Conservation (phyloP, 257 asterid genomes). For the Prunella vulgaris region DNA sequence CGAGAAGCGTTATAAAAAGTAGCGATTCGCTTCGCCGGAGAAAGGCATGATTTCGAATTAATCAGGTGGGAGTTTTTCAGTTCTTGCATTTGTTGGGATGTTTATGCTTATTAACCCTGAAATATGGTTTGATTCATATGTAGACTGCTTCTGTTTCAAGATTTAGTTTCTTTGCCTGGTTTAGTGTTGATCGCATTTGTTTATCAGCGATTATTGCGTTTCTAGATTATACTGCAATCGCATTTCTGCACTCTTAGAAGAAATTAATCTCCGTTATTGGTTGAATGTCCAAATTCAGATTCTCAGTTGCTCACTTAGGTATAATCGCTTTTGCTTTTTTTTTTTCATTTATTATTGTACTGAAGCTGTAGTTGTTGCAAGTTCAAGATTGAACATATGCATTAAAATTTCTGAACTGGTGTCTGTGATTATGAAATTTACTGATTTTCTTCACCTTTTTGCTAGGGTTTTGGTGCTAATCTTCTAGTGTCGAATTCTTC, state of each 20-base stretch:
- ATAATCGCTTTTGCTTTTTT: background rate
- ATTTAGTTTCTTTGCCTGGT: background rate
- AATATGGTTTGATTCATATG: background rate
- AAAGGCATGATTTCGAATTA: background rate
- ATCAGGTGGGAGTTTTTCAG: too few species aligned
- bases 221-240: background rate
- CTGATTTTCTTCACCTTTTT: background rate
- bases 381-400: background rate
- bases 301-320: background rate
- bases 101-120: background rate
- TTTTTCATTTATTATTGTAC: background rate
- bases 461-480: constrained; percentile 44
- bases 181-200: background rate
- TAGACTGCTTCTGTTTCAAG: background rate
- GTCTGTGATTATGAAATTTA: background rate
- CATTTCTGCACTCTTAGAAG: background rate
- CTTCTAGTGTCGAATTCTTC: constrained; percentile 28
- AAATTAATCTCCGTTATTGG: background rate
- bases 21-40: background rate
- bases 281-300: background rate
- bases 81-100: background rate
- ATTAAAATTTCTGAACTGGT: constrained; percentile 58
- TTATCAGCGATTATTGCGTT: background rate
- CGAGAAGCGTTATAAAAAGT: background rate
- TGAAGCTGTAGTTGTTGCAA: background rate